phyloP scores from a whole-genome alignment of 2,329 filamentous ascomycete genomes.

The Stachybotrys chlorohalonatus region DNA sequence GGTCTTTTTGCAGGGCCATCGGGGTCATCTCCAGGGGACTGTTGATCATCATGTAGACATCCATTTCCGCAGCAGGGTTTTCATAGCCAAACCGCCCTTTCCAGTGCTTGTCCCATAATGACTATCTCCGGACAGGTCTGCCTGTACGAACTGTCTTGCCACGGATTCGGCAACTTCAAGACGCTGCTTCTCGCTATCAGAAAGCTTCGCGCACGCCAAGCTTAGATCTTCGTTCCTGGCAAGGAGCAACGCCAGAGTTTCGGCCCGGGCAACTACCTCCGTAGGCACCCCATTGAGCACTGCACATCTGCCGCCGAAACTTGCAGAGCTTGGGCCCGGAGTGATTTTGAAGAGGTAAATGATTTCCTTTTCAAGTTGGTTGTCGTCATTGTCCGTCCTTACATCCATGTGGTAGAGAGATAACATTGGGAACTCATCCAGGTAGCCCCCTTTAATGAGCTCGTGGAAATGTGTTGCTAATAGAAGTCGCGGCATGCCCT shows the following conservation, averaged over 20 bases:
- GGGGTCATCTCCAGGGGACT: neutral
- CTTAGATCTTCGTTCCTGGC: conserved; percentile 69
- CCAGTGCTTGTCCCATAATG: neutral
- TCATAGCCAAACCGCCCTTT: neutral
- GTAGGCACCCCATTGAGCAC: conserved; percentile 74
- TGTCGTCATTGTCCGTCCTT: conserved; percentile 42
- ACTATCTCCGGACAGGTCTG: conserved; percentile 7
- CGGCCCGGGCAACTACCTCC: conserved; percentile 65
- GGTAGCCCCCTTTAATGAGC: conserved; percentile 56
- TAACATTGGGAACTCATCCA: conserved; percentile 41
- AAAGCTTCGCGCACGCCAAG: conserved; percentile 59
- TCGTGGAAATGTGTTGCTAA: conserved; percentile 60
- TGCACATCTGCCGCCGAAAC: conserved; percentile 81
- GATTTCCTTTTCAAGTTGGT: conserved; percentile 50
- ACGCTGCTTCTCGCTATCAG: conserved; percentile 50
- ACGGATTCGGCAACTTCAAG: conserved; percentile 58
- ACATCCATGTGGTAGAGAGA: conserved; percentile 66
- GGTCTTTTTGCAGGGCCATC: no score
- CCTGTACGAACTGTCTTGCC: conserved; percentile 47
- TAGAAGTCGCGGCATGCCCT: conserved; percentile 45
- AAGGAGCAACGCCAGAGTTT: conserved; percentile 59
- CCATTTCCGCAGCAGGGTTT: neutral
- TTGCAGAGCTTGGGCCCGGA: conserved; percentile 63
- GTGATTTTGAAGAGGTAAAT: conserved; percentile 66
- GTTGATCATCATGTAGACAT: neutral